Evolutionary conservation across 2,329 filamentous ascomycete genomes (phyloP).

Genomic region (Clonostachys rhizophaga): DNA sequence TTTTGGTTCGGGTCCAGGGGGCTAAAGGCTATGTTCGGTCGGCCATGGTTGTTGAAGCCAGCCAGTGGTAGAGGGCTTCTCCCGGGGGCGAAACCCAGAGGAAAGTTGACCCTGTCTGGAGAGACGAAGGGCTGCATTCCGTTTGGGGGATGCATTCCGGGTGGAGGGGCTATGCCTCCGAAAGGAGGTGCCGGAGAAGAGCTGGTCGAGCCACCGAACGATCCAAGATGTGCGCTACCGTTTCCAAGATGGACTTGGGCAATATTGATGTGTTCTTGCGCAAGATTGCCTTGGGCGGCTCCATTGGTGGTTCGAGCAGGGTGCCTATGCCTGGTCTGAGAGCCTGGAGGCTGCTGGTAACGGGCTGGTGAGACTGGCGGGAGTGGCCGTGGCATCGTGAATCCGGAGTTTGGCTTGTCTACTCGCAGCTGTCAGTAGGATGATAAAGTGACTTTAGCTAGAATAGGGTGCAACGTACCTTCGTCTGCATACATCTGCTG

Average conservation of each 20-base stretch:
- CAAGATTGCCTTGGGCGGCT: too few relatives aligned
- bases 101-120: slow-evolving; percentile 1
- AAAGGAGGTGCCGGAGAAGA: slow-evolving; percentile 53
- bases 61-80: neutral
- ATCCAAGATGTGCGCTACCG: slow-evolving; percentile 52
- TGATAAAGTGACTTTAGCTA: too few relatives aligned
- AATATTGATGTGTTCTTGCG: too few relatives aligned
- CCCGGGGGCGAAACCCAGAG: too few relatives aligned
- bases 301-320: neutral
- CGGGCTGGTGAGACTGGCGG: neutral
- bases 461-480: neutral
- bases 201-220: slow-evolving; percentile 47
- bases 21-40: slow-evolving; percentile 25
- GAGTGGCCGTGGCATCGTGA: neutral
- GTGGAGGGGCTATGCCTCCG: slow-evolving; percentile 41
- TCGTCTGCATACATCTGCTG: neutral
- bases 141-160: slow-evolving; percentile 30
- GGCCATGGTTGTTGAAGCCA: slow-evolving; percentile 28
- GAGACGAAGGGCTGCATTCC: slow-evolving; percentile 25
- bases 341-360: slow-evolving; percentile 5
- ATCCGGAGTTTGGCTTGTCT: neutral
- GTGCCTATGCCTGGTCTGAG: slow-evolving; percentile 3
- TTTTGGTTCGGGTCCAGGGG: slow-evolving; percentile 21
- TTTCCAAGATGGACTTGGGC: slow-evolving; percentile 46
- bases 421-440: too few relatives aligned